Base-by-base conservation (phyloP, 257 asterid genomes). In the Dorcoceras hygrometricum region DNA sequence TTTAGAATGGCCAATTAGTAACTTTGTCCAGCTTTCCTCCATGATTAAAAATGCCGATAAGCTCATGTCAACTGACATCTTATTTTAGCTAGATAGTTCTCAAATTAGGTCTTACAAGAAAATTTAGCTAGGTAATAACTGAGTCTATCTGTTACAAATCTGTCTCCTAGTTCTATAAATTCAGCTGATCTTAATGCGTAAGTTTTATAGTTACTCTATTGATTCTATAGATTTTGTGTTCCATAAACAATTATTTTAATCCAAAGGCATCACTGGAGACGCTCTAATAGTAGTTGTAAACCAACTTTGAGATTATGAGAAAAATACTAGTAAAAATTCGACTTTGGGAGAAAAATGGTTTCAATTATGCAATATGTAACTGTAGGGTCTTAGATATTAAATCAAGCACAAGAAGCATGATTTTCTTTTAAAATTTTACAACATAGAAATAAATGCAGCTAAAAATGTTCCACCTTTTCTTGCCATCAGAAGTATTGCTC, bases 401-500 rank as follows among this genome's bases (percentile, higher is more conserved):
- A 43, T 43, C 20, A 43, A 43, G 53, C 53, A 19, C 53, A 43
- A 43, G 20, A 19, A 14, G 20, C 53, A 43, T 11, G n/a, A 11
- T 43, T 43, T 43, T 14, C 20, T 4, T 19, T 16, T 43, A 14
- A 16, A 16, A 4, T 14, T 43, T 43, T 43, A 19, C 53, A 16
- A 43, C 53, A 4, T 63, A 23, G 32, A 36, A 63, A 39, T 43
- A 24, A 63, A 32, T 20, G 23, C 57, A 48, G 50, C 59, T 16
- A 11, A 20, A 32, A 18, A 4, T 10, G 4, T 32, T 18, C 20
- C 20, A 51, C 54, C 10, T 29, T 54, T 54, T 56, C 19, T 19
- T 73, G 67, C 62, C 24, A 59, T 23, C 55, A 54, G 50, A 71
- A 34, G 43, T 50, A 63, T 23, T 6, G 22, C 9, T 9, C 5